A percentile compares a stretch with the other conserved stretches of the same genome.
phyloP scores from a whole-genome alignment of 176 grass and related monocot genomes.

The Paspalum notatum region DNA sequence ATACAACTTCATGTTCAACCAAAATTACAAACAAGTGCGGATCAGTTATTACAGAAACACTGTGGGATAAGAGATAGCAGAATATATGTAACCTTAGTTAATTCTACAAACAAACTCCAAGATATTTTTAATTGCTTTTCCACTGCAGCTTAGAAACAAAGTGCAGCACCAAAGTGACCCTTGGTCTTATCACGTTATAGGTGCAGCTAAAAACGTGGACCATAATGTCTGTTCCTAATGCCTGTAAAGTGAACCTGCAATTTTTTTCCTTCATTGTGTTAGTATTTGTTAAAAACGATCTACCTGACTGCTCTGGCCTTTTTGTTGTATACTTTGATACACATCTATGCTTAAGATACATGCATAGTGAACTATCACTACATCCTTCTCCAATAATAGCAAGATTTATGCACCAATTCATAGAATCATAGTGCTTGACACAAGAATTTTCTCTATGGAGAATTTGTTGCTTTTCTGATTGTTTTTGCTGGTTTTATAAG shows the following conservation, averaged over 20 bases:
- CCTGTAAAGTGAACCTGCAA: slow-evolving; percentile 9
- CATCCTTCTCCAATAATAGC: not conserved
- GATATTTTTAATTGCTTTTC: not conserved
- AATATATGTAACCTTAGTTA: not conserved
- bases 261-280: not conserved
- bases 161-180: not conserved
- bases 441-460: not conserved
- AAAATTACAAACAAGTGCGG: not conserved
- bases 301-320: not conserved
- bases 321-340: slow-evolving; percentile 33
- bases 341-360: not conserved
- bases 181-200: not conserved
- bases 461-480: not conserved
- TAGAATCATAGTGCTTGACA: slow-evolving; percentile 11
- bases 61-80: not conserved
- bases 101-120: not conserved
- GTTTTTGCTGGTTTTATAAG: not conserved
- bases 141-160: not conserved
- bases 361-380: slow-evolving; percentile 5
- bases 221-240: not conserved
- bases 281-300: not conserved
- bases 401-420: not conserved
- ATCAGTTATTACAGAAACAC: slow-evolving; percentile 21
- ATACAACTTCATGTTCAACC: not conserved
- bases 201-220: not conserved